Base-by-base conservation (phyloP, 1,284 basidiomycete species). In the Lignosus rhinocerotis region DNA sequence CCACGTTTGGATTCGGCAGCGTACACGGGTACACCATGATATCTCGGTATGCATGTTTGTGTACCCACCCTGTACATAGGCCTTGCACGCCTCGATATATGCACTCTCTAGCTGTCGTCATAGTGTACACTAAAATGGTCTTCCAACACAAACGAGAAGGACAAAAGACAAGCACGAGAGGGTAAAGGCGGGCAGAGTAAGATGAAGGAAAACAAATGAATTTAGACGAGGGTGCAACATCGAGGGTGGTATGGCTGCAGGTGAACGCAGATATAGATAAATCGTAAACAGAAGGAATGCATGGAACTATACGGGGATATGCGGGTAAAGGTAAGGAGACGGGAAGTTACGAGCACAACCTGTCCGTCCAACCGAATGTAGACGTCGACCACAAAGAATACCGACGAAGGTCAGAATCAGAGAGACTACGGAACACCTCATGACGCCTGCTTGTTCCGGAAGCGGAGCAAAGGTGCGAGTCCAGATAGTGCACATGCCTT, bases 401-500 rank as follows among this genome's bases (percentile, higher is more conserved):
- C 51, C 51, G 32, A 43, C 46, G 55, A 56, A 43, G 30, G 44
- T 57, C 49, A 51, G 41, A 46, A 6, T n/a, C 17, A 41, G 19
- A 46, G 19, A 45, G 48, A 25, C 30, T 30, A 36, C 32, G 25
- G 38, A 19, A 44, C 11, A 47, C 50, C 62, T 71, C 61, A 74
- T 68, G 73, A 69, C 36, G 68, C 66, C 61, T 75, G 73, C 66
- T 75, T 76, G 52, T 69, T 72, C 67, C 69, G 70, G 70, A 95
- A 90, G 56, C 90, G 81, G 60, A 97, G 74, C 60, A 97, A 77
- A 1, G 93, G 91, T 3, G 94, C 92, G 46, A 97, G 82, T 4
- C 91, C 90, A 1, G 90, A 86, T 16, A 88, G 73, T 5, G 86
- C 82, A 72, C 94, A 97, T 1, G 93, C 83, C 77, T 94, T 96